phyloP scores from a whole-genome alignment of 106 monocot species.

The Allium cepa region DNA sequence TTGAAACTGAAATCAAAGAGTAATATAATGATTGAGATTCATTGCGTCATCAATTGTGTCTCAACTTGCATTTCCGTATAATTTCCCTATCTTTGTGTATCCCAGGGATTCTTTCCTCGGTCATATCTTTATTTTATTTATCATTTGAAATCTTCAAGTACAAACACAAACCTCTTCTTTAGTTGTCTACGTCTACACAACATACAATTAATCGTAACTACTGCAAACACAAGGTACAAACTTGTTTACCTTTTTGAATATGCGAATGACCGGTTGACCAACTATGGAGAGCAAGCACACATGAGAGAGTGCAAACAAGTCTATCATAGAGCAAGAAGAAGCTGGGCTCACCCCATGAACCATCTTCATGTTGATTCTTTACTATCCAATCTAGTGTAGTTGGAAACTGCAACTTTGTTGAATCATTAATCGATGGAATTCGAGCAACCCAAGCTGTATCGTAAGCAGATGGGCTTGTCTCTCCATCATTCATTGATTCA shows the following conservation, averaged over 20 bases:
- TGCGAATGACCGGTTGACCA: conserved; percentile 1
- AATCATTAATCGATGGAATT: conserved; percentile 10
- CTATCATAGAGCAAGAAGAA: conserved; percentile 25
- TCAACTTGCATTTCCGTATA: neutral
- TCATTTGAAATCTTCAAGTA: no score
- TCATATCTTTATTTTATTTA: no score
- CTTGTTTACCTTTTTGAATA: conserved; percentile 8
- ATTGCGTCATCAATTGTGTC: neutral
- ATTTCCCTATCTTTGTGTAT: no score
- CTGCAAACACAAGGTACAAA: neutral
- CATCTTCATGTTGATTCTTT: conserved; percentile 22
- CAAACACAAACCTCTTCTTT: neutral
- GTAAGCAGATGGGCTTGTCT: conserved; percentile 23
- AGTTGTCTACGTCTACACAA: neutral
- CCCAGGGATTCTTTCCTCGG: no score
- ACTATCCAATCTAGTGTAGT: conserved; percentile 17
- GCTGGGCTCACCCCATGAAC: conserved; percentile 27
- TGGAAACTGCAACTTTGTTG: conserved; percentile 15
- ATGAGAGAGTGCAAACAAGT: conserved; percentile 28
- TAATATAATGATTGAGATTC: neutral
- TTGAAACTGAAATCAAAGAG: neutral
- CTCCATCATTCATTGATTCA: conserved; percentile 13
- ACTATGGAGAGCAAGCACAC: conserved; percentile 16
- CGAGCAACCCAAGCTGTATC: conserved; percentile 35
- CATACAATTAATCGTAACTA: neutral